Evolutionary conservation across 768 basidiomycete genomes (phyloP).

Genomic region (Lentinula edodes): DNA sequence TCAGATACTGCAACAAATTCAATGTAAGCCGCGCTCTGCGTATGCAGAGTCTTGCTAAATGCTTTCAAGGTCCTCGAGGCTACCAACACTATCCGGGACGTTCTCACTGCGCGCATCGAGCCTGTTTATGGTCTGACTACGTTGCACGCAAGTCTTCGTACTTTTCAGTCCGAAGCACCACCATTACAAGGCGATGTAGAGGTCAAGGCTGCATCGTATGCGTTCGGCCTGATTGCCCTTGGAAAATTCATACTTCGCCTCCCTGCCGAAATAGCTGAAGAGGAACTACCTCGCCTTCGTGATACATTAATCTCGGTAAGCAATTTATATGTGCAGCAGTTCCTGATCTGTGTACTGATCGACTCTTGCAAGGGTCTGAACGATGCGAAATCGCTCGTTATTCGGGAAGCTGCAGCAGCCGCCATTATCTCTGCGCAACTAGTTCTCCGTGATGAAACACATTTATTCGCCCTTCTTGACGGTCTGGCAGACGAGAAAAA

Average conservation of each 20-base stretch:
- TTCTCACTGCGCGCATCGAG: conserved; percentile 63
- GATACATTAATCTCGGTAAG: conserved; percentile 64
- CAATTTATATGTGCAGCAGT: conserved; percentile 7
- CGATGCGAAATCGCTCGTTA: conserved; percentile 64
- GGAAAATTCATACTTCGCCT: conserved; percentile 80
- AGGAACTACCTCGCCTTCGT: conserved; percentile 76
- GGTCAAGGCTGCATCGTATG: conserved; percentile 61
- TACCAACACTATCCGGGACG: conserved; percentile 76
- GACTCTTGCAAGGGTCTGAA: conserved; percentile 53
- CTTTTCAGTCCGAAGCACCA: conserved; percentile 52
- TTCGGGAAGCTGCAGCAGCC: conserved; percentile 80
- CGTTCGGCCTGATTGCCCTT: conserved; percentile 79
- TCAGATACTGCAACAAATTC: conserved; percentile 67
- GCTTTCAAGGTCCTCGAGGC: conserved; percentile 68
- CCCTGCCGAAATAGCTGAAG: conserved; percentile 80
- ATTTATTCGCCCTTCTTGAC: conserved; percentile 75
- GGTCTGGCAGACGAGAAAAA: conserved; percentile 88
- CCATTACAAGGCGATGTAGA: conserved; percentile 39
- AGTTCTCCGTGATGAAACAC: conserved; percentile 76
- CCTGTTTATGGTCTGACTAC: conserved; percentile 84
- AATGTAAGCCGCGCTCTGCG: conserved; percentile 42
- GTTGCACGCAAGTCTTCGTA: conserved; percentile 65
- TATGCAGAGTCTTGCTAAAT: background rate
- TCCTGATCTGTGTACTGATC: background rate
- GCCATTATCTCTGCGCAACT: conserved; percentile 81